Conservation (phyloP, 805 yeast species). For the Pichia membranifaciens region DNA sequence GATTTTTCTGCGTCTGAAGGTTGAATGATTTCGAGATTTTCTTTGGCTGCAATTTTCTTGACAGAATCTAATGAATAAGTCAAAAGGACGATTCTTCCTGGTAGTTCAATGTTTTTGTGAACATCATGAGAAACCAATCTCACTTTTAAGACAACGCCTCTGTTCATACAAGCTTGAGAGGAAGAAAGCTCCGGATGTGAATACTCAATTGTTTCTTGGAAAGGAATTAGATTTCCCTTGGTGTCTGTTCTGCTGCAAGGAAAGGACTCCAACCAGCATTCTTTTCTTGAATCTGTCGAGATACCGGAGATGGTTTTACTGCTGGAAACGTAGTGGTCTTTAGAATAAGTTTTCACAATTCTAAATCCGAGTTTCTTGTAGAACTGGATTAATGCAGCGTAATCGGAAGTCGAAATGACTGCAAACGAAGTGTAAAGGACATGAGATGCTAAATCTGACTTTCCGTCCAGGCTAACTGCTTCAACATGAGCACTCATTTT, state of each 20-base stretch:
- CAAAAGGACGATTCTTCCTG: slow-evolving; percentile 37
- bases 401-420: slow-evolving; percentile 43
- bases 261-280: slow-evolving; percentile 67
- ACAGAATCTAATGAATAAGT: slow-evolving; percentile 33
- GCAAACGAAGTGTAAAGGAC: slow-evolving; percentile 58
- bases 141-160: slow-evolving; percentile 44
- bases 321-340: slow-evolving; percentile 27
- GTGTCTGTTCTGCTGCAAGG: slow-evolving; percentile 35
- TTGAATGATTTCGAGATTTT: slow-evolving; percentile 18
- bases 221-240: slow-evolving; percentile 24
- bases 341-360: slow-evolving; percentile 53
- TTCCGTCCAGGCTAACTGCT: background rate
- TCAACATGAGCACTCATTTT: background rate
- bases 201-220: slow-evolving; percentile 33
- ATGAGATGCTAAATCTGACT: slow-evolving; percentile 14
- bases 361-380: slow-evolving; percentile 58
- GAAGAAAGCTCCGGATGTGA: slow-evolving; percentile 17
- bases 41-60: slow-evolving; percentile 17
- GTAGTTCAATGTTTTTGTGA: slow-evolving; percentile 28
- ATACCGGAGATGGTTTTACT: slow-evolving; percentile 36
- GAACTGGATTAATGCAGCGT: slow-evolving; percentile 45
- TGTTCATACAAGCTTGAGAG: slow-evolving; percentile 16
- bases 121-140: slow-evolving; percentile 37
- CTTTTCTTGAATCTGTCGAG: slow-evolving; percentile 59
- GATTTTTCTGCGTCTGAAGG: slow-evolving; percentile 10